Base-by-base conservation (phyloP, 352 stramenopile species). In the Phytopythium litorale region DNA sequence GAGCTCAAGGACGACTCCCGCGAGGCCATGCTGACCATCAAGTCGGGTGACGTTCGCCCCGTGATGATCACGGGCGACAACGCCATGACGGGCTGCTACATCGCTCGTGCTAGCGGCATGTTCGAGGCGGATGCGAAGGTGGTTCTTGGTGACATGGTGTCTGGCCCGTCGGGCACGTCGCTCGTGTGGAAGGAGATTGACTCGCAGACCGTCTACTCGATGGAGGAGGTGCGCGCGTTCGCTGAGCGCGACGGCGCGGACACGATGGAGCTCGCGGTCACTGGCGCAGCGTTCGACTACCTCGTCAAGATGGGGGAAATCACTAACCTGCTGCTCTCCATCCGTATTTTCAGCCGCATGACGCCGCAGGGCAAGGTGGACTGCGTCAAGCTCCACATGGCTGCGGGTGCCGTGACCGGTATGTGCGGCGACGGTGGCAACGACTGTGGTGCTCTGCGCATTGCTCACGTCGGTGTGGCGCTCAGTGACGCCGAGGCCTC, bases 51-150 rank as follows among this genome's bases (percentile, higher is more conserved):
- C 53, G 77, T 97, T 18, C 73, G 79, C 15, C 68, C 68, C 9
- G 84, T 91, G 11, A 97, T 98, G 83, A 89, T 97, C 50, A 97
- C 92, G 2, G 89, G 88, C 6, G 88, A 97, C 42, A 95, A 92
- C 50, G 81, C 81, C 19, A 87, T 91, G 79, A 88, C 71, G 0
- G 84, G 80, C 12, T 89, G 79, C 71, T 92, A 89, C 68, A 90
- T 94, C 54, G 81, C 84, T 3, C 76, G 79, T 54, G 71, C 68
- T 15, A 88, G 79, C 66, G 80, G 79, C 56, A 89, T 92, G 75
- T 70, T 91, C 0, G 64, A 73, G 7, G 69, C 64, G 11, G 60
- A 68, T 21, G 64, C 72, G 15, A 71, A 75, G 45, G 78, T 91
- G 48, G 66, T 91, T 40, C 74, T 92, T 9, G 83, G 79, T 7